Evolutionary conservation across 2,329 filamentous ascomycete genomes (phyloP).

Genomic region (Thermothelomyces thermophilus): DNA sequence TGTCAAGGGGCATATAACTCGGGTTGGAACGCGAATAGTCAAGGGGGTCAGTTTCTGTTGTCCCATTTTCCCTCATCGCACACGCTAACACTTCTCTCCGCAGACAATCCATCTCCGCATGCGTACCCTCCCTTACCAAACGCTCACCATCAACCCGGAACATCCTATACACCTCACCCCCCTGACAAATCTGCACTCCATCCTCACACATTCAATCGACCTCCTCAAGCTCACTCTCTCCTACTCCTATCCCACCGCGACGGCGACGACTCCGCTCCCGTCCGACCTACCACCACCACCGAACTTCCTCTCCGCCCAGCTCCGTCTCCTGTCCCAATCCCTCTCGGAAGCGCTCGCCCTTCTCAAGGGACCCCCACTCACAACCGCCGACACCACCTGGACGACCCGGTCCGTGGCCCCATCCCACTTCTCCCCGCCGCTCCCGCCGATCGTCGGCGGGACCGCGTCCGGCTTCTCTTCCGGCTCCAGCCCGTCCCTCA

Average conservation of each 20-base stretch:
- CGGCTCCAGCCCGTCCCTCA: slow-evolving; percentile 43
- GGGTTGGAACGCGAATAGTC: slow-evolving; percentile 82
- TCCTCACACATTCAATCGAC: slow-evolving; percentile 77
- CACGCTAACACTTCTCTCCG: background rate
- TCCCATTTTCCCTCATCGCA: background rate
- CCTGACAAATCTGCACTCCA: slow-evolving; percentile 63
- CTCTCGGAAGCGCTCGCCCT: slow-evolving; percentile 45
- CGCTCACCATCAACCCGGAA: slow-evolving; percentile 42
- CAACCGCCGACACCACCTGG: slow-evolving; percentile 38
- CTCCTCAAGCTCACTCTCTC: slow-evolving; percentile 71
- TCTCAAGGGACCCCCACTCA: slow-evolving; percentile 47
- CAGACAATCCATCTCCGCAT: slow-evolving; percentile 74
- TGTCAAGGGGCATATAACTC: slow-evolving; percentile 87
- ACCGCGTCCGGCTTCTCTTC: too few relatives aligned
- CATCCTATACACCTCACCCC: slow-evolving; percentile 57
- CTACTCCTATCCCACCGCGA: slow-evolving; percentile 53
- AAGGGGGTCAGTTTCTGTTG: slow-evolving; percentile 63
- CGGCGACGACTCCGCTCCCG: slow-evolving; percentile 52
- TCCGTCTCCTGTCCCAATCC: slow-evolving; percentile 49
- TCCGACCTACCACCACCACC: slow-evolving; percentile 48
- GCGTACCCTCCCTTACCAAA: slow-evolving; percentile 53
- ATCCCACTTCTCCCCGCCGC: slow-evolving; percentile 37
- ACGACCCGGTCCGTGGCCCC: slow-evolving; percentile 38
- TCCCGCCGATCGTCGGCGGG: slow-evolving; percentile 14
- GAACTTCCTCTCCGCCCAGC: slow-evolving; percentile 47